Base-by-base conservation (phyloP, 177 flowering plant species). In the Vitis hybrid region DNA sequence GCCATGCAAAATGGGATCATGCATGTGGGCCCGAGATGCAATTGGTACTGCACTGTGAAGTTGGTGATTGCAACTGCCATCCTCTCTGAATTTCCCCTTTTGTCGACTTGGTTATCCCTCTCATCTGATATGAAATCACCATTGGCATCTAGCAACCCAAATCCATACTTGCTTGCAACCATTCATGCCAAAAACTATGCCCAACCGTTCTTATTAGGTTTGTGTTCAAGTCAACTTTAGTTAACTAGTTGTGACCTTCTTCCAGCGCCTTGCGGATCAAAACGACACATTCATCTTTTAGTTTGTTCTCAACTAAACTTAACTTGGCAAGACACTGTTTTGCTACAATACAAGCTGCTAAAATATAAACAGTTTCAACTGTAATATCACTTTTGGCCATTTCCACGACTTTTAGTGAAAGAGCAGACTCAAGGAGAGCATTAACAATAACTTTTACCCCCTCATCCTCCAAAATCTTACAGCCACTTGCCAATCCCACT, bases 381-480 rank as follows among this genome's bases (percentile, higher is more conserved):
- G 88, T 83, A 54, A 88, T 80, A 54, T 87, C 90, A 76, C 87
- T 88, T 58, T 87, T 90, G 51, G 90, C 88, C 80, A 88, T 73
- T 51, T 88, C 92, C 69, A 88, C 57, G 57, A 88, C 83, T 75
- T 87, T 85, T 15, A 87, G 83, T 11, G 83, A 80, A 13, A 83
- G 81, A 51, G 86, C 83, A 72, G 83, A 85, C 6, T 81, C 83
- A 75, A 64, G 82, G 14, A 88, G 85, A 20, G 89, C 88, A 65
- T 76, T 73, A 14, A 79, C 84, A 66, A 88, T 76, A 41, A 90
- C 87, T 65, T 70, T 76, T 30, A 85, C 68, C 7, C 88, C 92
- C 68, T 82, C 85, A 68, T 88, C 88, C 69, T 83, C 92, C 79
- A 88, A 70, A 76, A 87, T 88, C 69, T 24, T 24, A 24, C 24